A percentile compares a stretch with the other conserved stretches of the same genome.
phyloP scores from a whole-genome alignment of 192 early-diverging fungal genomes.

The Backusella morwellensis region DNA sequence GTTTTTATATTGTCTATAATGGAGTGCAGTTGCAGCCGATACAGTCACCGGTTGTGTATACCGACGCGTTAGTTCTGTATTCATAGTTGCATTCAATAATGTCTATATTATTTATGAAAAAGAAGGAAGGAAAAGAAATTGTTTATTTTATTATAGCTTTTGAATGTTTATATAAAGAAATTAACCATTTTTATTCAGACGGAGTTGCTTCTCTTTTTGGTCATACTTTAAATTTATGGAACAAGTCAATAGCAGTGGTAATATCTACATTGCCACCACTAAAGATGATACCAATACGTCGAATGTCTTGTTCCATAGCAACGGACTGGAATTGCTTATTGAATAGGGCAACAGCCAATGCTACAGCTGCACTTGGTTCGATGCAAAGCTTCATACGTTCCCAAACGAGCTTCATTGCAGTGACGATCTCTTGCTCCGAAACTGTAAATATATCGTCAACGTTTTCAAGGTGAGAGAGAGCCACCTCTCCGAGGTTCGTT shows the following conservation, averaged over 20 bases:
- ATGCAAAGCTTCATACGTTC: constrained; percentile 50
- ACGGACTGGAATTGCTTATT: constrained; percentile 36
- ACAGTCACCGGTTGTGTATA: constrained; percentile 14
- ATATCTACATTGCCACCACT: constrained; percentile 55
- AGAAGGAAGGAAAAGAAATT: neutral
- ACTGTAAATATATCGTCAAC: constrained; percentile 56
- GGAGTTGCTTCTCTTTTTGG: neutral
- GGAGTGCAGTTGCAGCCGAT: constrained; percentile 11
- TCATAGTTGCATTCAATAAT: constrained; percentile 6
- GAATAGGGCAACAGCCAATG: constrained; percentile 45
- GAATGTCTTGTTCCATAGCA: constrained; percentile 18
- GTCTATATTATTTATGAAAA: neutral
- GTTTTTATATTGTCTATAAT: constrained; percentile 17
- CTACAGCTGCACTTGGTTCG: constrained; percentile 52
- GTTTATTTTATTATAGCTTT: neutral
- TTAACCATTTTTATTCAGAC: too few relatives aligned
- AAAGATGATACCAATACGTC: constrained; percentile 49
- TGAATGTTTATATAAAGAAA: neutral
- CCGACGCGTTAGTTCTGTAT: constrained; percentile 16
- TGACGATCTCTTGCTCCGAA: constrained; percentile 47
- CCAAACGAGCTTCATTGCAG: constrained; percentile 46
- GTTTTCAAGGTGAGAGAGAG: constrained; percentile 47
- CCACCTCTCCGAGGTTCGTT: constrained; percentile 40
- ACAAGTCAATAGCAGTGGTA: constrained; percentile 9
- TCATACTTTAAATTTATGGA: constrained; percentile 12